Base-by-base conservation (phyloP, 768 basidiomycete genomes). In the Clavaria fumosa region DNA sequence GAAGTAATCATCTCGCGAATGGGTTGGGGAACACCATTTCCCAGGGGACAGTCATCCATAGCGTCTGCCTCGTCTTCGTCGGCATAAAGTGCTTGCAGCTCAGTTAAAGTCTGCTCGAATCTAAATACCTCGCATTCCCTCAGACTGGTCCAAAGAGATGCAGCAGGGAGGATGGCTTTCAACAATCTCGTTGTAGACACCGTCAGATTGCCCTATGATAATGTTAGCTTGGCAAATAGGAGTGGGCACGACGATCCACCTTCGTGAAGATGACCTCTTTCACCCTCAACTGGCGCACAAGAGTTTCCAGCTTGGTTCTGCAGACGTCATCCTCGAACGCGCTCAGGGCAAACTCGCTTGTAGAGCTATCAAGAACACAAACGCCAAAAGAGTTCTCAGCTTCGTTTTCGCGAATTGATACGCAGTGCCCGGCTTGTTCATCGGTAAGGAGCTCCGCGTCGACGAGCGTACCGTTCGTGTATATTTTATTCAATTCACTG, bases 401-500 rank as follows among this genome's bases (percentile, higher is more conserved):
- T 34, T 63, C 63, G 4, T 52, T 42, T 50, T 86, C 84, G 5
- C 78, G 78, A 52, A 99, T 75, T 6, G 85, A 78, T 19, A 97
- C 72, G 52, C 93, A 97, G 51, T 99, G 95, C 3, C 85, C 88
- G 0, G 89, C 85, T 57, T 96, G 82, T 43, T 97, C 95, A 41
- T 95, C 86, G 1, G 71, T 79, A 22, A 97, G 66, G 39, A 93
- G 75, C 32, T 80, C 75, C 7, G 77, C 76, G 47, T 99, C 95
- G 33, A 96, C 80, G 18, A 97, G 75, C 0, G 95, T 99, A 2
- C 95, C 95, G 36, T 86, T 86, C 0, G 95, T 99, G 53, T 91
- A 84, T 31, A 99, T 88, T 62, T 91, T 93, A 56, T 84, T 84
- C 35, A 99, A 66, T 49, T 91, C 95, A 34, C 81, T 81, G 50